A percentile compares a stretch with the other conserved stretches of the same genome.
phyloP scores from a whole-genome alignment of 148 eudicot species.

The Rhododendron vialii region DNA sequence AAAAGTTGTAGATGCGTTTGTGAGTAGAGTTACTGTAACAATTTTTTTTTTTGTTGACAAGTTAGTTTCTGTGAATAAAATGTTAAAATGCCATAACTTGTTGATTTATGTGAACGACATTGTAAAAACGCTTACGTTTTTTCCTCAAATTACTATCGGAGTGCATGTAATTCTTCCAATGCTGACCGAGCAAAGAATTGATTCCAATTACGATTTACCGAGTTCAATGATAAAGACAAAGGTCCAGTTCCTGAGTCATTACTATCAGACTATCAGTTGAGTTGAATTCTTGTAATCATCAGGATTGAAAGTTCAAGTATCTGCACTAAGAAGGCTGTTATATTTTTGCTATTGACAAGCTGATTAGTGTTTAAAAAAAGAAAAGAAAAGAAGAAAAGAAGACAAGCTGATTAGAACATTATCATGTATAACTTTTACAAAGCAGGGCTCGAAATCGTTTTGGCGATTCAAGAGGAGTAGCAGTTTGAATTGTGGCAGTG shows the following conservation, averaged over 20 bases:
- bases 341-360: neutral
- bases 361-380: neutral
- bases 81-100: no score
- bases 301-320: neutral
- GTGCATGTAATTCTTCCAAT: neutral
- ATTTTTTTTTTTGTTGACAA: no score
- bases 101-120: no score
- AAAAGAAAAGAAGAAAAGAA: no score
- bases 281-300: neutral
- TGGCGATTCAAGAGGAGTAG: constrained; percentile 80
- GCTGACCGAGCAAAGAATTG: neutral
- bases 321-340: neutral
- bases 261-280: neutral
- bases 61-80: no score
- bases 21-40: no score
- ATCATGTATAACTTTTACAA: neutral
- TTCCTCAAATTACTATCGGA: no score
- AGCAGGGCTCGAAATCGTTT: constrained; percentile 38
- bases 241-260: neutral
- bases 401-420: neutral
- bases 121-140: no score
- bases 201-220: no score
- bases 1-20: no score
- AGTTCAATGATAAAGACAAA: neutral
- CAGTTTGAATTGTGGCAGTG: constrained; percentile 65